These are phyloP conservation scores for Theileria orientalis DNA, from an alignment of 169 alveolate species.

Conservation along the genomic window DNA sequence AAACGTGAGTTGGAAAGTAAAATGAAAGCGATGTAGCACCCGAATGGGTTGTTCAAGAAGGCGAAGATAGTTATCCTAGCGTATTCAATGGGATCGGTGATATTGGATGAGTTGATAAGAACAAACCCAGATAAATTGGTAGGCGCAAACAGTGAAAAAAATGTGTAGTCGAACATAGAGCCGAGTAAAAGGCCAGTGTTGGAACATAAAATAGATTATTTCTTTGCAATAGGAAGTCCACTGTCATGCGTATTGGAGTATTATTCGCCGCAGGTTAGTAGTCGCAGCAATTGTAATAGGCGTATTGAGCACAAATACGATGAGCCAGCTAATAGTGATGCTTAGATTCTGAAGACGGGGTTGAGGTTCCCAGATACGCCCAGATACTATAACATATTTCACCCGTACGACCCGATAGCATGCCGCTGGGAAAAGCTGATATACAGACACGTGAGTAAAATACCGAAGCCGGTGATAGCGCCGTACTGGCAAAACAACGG, in stretches of 20 bases:
- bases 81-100: conserved; percentile 82
- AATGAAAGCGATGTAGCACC: conserved; percentile 43
- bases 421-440: conserved; percentile 79
- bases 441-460: conserved; percentile 65
- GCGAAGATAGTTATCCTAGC: conserved; percentile 79
- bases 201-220: conserved; percentile 75
- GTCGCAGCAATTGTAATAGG: not conserved
- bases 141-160: not conserved
- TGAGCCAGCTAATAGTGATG: conserved; percentile 1
- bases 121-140: conserved; percentile 63
- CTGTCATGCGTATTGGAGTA: conserved; percentile 73
- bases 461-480: conserved; percentile 81
- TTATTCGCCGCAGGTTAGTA: conserved; percentile 73
- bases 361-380: conserved; percentile 65
- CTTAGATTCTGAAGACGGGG: conserved; percentile 70
- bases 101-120: conserved; percentile 75
- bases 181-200: conserved; percentile 60
- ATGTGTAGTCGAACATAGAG: conserved; percentile 27
- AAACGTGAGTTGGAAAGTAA: conserved; percentile 42
- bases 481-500: conserved; percentile 84
- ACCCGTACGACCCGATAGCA: conserved; percentile 85
- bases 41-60: conserved; percentile 69
- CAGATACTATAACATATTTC: conserved; percentile 77
- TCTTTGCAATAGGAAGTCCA: conserved; percentile 83
- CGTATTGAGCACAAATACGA: not conserved